Evolutionary conservation across 352 stramenopile species (phyloP).

Genomic region (Albugo laibachii): DNA sequence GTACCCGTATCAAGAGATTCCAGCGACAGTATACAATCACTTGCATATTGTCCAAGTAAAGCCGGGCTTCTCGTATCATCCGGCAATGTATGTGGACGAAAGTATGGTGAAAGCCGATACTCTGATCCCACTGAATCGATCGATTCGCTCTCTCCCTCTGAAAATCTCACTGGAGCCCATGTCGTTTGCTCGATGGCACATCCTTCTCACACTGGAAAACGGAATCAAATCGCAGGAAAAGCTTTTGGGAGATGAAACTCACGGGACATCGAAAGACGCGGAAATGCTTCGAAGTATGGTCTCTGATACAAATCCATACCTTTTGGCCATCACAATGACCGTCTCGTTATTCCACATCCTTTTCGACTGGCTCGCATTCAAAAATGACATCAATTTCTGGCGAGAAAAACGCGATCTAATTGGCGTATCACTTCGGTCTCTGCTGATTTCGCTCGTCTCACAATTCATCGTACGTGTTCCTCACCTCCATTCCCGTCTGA

Average conservation of each 20-base stretch:
- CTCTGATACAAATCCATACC: constrained; percentile 87
- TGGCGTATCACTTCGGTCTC: constrained; percentile 82
- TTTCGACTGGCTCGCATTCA: constrained; percentile 97
- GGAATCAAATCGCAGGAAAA: constrained; percentile 31
- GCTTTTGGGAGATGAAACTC: no score
- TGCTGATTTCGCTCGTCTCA: constrained; percentile 87
- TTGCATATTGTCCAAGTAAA: constrained; percentile 36
- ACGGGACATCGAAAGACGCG: constrained; percentile 29
- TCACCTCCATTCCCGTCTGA: neutral
- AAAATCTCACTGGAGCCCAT: constrained; percentile 53
- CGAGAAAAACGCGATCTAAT: constrained; percentile 78
- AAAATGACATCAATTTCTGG: constrained; percentile 96
- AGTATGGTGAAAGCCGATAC: constrained; percentile 48
- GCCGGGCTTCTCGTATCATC: constrained; percentile 38
- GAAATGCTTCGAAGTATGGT: constrained; percentile 82
- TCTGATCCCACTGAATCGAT: constrained; percentile 41
- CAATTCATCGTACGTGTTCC: constrained; percentile 47
- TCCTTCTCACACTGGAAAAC: constrained; percentile 47
- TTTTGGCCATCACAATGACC: constrained; percentile 88
- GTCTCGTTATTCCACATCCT: constrained; percentile 93
- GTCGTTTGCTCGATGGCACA: constrained; percentile 60
- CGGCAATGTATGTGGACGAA: constrained; percentile 60
- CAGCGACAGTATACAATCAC: constrained; percentile 45
- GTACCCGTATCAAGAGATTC: constrained; percentile 47
- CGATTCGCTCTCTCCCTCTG: constrained; percentile 27